phyloP scores from a whole-genome alignment of 495 filamentous ascomycete genomes.

The Aspergillus ellipticus region DNA sequence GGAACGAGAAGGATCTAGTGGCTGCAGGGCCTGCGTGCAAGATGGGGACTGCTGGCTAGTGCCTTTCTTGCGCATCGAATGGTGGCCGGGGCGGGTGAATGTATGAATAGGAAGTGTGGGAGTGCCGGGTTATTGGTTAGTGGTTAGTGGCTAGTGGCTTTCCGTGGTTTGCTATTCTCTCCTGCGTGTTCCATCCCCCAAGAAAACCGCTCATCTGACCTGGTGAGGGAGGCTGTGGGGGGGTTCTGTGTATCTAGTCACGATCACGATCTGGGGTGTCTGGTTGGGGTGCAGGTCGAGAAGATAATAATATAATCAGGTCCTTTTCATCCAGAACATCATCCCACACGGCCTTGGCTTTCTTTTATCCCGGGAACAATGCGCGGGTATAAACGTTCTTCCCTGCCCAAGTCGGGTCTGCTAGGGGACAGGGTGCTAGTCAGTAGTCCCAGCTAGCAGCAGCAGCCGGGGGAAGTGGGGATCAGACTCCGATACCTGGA shows the following conservation, averaged over 20 bases:
- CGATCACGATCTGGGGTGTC: neutral
- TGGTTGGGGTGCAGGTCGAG: neutral
- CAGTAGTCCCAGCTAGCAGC: neutral
- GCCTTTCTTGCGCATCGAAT: neutral
- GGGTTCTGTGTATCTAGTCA: neutral
- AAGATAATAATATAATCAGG: conserved; percentile 2
- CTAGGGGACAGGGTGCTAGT: too few relatives aligned
- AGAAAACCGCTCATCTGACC: too few relatives aligned
- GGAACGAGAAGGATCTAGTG: neutral
- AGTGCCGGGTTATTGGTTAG: neutral
- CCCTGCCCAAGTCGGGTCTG: too few relatives aligned
- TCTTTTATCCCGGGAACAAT: neutral
- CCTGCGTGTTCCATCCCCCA: neutral
- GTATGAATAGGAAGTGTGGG: neutral
- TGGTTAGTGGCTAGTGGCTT: neutral
- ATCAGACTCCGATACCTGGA: too few relatives aligned
- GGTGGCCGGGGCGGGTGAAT: neutral
- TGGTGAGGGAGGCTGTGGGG: too few relatives aligned
- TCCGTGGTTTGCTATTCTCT: neutral
- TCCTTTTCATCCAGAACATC: too few relatives aligned
- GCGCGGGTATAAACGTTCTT: neutral
- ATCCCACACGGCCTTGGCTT: too few relatives aligned
- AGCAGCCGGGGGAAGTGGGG: neutral
- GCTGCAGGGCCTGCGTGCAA: neutral
- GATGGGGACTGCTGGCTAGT: conserved; percentile 8